Evolutionary conservation across 345 rosid species (phyloP).

Genomic region (Brassica juncea): DNA sequence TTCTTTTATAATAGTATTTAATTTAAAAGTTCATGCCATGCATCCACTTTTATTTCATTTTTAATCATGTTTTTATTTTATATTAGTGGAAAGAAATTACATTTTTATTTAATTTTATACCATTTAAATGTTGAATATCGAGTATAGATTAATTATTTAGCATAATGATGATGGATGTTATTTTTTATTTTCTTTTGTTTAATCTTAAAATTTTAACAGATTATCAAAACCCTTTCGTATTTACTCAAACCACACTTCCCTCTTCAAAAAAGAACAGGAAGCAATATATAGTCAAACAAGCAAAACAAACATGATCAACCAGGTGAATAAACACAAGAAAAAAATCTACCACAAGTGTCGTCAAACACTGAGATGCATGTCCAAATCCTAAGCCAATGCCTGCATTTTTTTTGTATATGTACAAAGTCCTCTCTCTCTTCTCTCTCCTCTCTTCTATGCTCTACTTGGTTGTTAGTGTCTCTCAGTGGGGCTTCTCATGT

Average conservation of each 20-base stretch:
- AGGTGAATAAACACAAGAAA: neutral
- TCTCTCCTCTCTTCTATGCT: neutral
- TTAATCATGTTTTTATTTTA: neutral
- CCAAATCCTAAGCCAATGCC: slow-evolving; percentile 33
- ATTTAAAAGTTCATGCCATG: neutral
- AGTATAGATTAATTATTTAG: neutral
- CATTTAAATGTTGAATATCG: neutral
- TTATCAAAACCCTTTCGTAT: neutral
- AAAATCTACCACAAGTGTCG: slow-evolving; percentile 27
- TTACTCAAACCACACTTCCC: slow-evolving; percentile 26
- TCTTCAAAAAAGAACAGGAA: slow-evolving; percentile 26
- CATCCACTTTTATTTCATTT: neutral
- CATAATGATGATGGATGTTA: neutral
- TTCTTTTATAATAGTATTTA: neutral
- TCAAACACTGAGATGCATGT: slow-evolving; percentile 31
- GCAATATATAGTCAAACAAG: slow-evolving; percentile 7
- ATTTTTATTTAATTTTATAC: neutral
- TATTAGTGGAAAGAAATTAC: neutral
- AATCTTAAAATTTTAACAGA: neutral
- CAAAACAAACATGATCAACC: slow-evolving; percentile 25
- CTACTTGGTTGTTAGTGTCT: slow-evolving; percentile 46
- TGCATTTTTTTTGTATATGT: slow-evolving; percentile 24
- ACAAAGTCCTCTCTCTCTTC: slow-evolving; percentile 13
- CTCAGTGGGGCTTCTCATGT: slow-evolving; percentile 63
- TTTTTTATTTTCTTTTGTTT: neutral